Percentiles rank a stretch among this genome's conserved stretches.
Conservation (phyloP, 116 monocot genomes). For the Cymodocea nodosa region DNA sequence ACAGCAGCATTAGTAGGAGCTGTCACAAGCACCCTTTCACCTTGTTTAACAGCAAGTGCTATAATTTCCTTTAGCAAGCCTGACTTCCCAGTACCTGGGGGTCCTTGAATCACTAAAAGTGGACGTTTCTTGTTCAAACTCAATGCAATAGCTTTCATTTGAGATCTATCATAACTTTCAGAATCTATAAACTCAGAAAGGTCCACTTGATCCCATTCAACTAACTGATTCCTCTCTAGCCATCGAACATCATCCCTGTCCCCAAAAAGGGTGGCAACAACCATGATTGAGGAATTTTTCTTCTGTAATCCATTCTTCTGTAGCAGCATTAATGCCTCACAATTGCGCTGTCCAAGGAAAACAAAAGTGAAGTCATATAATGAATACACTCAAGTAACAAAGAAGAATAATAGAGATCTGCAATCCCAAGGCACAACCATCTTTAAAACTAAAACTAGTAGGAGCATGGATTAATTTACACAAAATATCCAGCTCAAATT, state of each 20-base stretch:
- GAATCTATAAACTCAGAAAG: conserved; percentile 26
- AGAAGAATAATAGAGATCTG: too few species aligned
- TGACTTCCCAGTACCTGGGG: conserved; percentile 94
- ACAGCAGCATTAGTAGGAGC: conserved; percentile 96
- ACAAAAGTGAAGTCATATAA: not conserved
- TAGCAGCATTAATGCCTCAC: conserved; percentile 92
- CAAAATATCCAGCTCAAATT: too few species aligned
- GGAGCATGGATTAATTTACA: too few species aligned
- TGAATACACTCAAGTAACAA: not conserved
- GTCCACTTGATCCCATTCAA: conserved; percentile 41
- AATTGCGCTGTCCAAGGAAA: conserved; percentile 53
- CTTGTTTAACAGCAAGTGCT: conserved; percentile 60
- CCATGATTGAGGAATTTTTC: conserved; percentile 70
- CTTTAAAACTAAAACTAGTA: too few species aligned
- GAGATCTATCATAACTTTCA: conserved; percentile 51
- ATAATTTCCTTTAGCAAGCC: conserved; percentile 69
- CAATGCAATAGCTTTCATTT: conserved; percentile 54
- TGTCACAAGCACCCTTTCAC: conserved; percentile 83
- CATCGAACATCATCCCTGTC: conserved; percentile 48
- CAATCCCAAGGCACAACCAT: too few species aligned
- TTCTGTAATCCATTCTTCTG: conserved; percentile 87
- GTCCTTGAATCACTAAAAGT: conserved; percentile 65
- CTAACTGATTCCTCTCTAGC: conserved; percentile 51
- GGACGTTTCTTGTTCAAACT: conserved; percentile 85
- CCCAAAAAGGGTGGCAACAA: conserved; percentile 88